Percentiles rank a stretch among this genome's conserved stretches.
Conservation (phyloP, 306 rosid genomes). For the Neltuma alba region DNA sequence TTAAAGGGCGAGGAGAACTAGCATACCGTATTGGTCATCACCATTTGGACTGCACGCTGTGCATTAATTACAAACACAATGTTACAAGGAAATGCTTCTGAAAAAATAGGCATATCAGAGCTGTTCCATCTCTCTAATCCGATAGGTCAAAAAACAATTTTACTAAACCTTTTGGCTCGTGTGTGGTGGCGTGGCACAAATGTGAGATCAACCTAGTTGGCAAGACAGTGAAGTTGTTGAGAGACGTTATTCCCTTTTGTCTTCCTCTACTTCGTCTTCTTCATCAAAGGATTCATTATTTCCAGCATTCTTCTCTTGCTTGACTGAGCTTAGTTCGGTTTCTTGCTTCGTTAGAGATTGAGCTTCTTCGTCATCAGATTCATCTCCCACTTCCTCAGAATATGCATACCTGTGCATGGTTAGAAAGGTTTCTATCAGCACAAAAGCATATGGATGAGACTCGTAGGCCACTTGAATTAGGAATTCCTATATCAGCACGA, state of each 20-base stretch:
- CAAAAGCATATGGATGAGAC: constrained; percentile 5
- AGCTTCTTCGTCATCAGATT: constrained; percentile 85
- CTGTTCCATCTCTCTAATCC: constrained; percentile 32
- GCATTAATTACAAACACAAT: constrained; percentile 49
- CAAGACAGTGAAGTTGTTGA: constrained; percentile 23
- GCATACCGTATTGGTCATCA: constrained; percentile 17
- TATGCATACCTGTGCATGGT: constrained; percentile 74
- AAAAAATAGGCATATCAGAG: constrained; percentile 35
- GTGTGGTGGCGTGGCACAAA: constrained; percentile 30
- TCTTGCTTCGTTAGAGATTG: constrained; percentile 68
- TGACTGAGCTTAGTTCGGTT: constrained; percentile 66
- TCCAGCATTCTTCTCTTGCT: constrained; percentile 60
- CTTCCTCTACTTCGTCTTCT: constrained; percentile 74
- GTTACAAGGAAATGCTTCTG: constrained; percentile 30
- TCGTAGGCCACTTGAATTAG: constrained; percentile 21
- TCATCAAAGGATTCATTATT: constrained; percentile 41
- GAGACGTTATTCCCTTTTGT: constrained; percentile 69
- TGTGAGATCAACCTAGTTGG: constrained; percentile 24
- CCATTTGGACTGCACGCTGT: constrained; percentile 34
- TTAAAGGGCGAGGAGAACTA: not conserved
- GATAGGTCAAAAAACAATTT: constrained; percentile 44
- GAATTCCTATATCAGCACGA: constrained; percentile 35
- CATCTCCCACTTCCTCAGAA: constrained; percentile 87
- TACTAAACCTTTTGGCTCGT: constrained; percentile 43
- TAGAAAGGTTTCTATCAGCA: constrained; percentile 28